Evolutionary conservation across 345 rosid species (phyloP).

Genomic region (Ricinus communis): DNA sequence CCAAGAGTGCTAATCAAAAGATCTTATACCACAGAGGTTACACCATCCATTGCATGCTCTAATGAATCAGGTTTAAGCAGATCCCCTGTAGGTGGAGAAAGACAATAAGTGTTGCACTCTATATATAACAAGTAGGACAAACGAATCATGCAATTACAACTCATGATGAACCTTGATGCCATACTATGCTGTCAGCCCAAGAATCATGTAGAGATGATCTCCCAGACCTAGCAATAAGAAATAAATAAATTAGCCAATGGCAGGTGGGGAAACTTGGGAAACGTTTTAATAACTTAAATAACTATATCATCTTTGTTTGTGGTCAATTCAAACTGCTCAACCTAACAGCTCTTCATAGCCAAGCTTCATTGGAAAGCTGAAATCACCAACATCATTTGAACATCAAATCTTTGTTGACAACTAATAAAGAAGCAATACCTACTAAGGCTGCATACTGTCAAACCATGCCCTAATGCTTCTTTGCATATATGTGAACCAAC

Average conservation of each 20-base stretch:
- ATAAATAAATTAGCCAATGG: not conserved
- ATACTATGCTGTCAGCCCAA: constrained; percentile 52
- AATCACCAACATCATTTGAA: not conserved
- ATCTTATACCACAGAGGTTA: constrained; percentile 55
- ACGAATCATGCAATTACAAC: not conserved
- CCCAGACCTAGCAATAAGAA: constrained; percentile 51
- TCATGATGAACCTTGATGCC: constrained; percentile 49
- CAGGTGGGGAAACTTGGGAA: not conserved
- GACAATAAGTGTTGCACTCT: not conserved
- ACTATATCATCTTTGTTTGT: not conserved
- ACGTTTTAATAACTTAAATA: not conserved
- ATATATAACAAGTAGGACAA: not conserved
- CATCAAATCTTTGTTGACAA: not conserved
- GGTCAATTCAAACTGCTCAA: not conserved
- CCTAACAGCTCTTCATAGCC: not conserved
- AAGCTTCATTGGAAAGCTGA: not conserved
- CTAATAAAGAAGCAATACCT: constrained; percentile 27
- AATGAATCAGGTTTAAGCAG: constrained; percentile 53
- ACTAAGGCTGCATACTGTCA: constrained; percentile 40
- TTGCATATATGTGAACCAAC: constrained; percentile 43
- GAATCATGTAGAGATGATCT: constrained; percentile 48
- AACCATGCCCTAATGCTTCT: constrained; percentile 34
- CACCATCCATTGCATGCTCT: constrained; percentile 50
- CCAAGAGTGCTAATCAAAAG: constrained; percentile 4
- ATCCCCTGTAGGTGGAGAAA: constrained; percentile 41